Base-by-base conservation (phyloP, 2,329 filamentous ascomycete genomes). In the Zymoseptoria pseudotritici region DNA sequence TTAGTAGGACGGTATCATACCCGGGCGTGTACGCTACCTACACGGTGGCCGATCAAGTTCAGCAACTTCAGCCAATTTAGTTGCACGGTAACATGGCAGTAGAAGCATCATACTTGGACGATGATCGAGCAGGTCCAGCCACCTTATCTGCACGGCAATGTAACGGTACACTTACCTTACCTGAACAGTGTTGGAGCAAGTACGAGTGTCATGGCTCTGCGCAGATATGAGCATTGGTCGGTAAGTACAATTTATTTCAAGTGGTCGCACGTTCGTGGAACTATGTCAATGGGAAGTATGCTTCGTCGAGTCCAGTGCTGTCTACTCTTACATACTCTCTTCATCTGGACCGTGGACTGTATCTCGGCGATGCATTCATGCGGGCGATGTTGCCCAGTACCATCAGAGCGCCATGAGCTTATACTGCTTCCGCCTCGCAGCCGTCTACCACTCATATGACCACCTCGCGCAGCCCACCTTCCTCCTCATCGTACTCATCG, bases 401-500 rank as follows among this genome's bases (percentile, higher is more conserved):
- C 36, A 17, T 5, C 11, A 42, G 17, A 42, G 36, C 36, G 36
- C 36, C 10, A 13, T 17, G 36, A 42, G 36, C 11, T 10, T 42
- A 17, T 17, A 13, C 10, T 10, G 4, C 17, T 11, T 42, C 17
- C 36, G 10, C 36, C 36, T 17, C 10, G 36, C 2, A 7, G 5
- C 36, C 5, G 2, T 17, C 36, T n/a, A n/a, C 36, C 13, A 46
- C 36, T 46, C 5, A 46, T 46, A 6, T 7, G 26, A 29, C 52
- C 22, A 53, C 9, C n/a, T 53, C 52, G 17, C 52, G 52, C 52
- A 53, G 22, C 17, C 79, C 78, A 53, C 78, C 77, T 49, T 79
- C 81, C 58, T 85, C 82, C 58, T 80, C 72, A 57, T 78, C 79
- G 66, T 78, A 83, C 65, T 85, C 81, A 21, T 78, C 77, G 8